Conservation (phyloP, 805 yeast genomes). For the Schwanniomyces polymorphus region DNA sequence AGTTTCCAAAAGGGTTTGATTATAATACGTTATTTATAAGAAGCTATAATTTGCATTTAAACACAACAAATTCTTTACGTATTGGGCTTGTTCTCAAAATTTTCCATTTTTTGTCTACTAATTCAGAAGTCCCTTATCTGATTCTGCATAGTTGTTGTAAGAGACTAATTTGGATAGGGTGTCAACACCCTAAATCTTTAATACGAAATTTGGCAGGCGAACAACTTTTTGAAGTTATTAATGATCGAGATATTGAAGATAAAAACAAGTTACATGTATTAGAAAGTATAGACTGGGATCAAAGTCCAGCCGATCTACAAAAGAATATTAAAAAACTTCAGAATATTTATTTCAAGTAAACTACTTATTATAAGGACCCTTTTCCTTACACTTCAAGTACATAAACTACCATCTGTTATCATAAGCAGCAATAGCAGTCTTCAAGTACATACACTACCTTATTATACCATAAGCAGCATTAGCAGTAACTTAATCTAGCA, state of each 20-base stretch:
- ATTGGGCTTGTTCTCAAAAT: constrained; percentile 41
- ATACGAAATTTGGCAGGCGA: constrained; percentile 43
- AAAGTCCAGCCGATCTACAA: constrained; percentile 7
- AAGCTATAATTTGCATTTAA: constrained; percentile 57
- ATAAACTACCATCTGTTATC: too few relatives aligned
- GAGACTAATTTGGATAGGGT: constrained; percentile 27
- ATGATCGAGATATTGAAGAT: constrained; percentile 15
- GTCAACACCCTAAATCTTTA: constrained; percentile 27
- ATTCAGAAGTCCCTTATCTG: constrained; percentile 4
- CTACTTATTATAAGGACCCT: neutral
- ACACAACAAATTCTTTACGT: constrained; percentile 40
- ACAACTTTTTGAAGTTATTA: constrained; percentile 37
- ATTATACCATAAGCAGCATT: too few relatives aligned
- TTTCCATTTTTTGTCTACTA: constrained; percentile 38
- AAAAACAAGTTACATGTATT: neutral
- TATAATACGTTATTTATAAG: constrained; percentile 42
- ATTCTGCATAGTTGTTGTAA: constrained; percentile 8
- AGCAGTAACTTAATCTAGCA: too few relatives aligned
- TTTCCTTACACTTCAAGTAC: too few relatives aligned
- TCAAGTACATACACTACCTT: too few relatives aligned
- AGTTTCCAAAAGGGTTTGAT: constrained; percentile 27
- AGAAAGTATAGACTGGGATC: constrained; percentile 16
- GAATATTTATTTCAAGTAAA: constrained; percentile 5
- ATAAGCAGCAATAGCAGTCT: too few relatives aligned
- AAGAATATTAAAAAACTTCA: constrained; percentile 2